These are phyloP conservation scores for Rhizophora mangle DNA, from an alignment of 345 rosid species.

Conservation along the genomic window DNA sequence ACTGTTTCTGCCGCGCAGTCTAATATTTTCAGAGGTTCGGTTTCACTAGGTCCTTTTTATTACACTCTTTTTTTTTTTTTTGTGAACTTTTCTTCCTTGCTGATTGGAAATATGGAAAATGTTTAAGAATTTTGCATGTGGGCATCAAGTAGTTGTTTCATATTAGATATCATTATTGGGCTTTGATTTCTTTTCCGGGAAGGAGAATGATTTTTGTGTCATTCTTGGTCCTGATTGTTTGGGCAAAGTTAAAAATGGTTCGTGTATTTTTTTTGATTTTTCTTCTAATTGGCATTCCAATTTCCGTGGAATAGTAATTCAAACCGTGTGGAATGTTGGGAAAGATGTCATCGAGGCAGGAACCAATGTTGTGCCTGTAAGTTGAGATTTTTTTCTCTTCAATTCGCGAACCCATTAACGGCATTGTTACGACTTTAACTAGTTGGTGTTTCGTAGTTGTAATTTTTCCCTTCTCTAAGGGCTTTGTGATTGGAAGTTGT, in stretches of 20 bases:
- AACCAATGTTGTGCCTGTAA: constrained; percentile 80
- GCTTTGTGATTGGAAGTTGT: background rate
- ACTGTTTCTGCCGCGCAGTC: constrained; percentile 44
- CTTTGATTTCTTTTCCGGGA: background rate
- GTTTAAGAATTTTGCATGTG: background rate
- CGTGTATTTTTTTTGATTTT: background rate
- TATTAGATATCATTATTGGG: too few relatives aligned
- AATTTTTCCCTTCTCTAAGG: too few relatives aligned
- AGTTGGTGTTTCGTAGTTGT: too few relatives aligned
- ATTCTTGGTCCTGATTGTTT: constrained; percentile 9
- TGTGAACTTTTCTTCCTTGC: background rate
- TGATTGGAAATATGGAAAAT: background rate
- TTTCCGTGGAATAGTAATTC: constrained; percentile 45
- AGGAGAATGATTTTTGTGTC: background rate
- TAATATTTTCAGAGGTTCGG: constrained; percentile 48
- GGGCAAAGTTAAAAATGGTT: background rate
- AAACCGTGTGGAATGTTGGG: constrained; percentile 75
- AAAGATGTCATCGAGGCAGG: constrained; percentile 85
- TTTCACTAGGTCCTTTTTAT: background rate
- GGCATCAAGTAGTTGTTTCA: too few relatives aligned
- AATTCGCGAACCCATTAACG: background rate
- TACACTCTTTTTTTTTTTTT: background rate
- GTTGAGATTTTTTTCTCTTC: constrained; percentile 27
- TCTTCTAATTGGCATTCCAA: constrained; percentile 6
- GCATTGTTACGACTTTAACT: too few relatives aligned